phyloP scores from a whole-genome alignment of 352 stramenopile genomes.

The Elongisporangium prolatum region DNA sequence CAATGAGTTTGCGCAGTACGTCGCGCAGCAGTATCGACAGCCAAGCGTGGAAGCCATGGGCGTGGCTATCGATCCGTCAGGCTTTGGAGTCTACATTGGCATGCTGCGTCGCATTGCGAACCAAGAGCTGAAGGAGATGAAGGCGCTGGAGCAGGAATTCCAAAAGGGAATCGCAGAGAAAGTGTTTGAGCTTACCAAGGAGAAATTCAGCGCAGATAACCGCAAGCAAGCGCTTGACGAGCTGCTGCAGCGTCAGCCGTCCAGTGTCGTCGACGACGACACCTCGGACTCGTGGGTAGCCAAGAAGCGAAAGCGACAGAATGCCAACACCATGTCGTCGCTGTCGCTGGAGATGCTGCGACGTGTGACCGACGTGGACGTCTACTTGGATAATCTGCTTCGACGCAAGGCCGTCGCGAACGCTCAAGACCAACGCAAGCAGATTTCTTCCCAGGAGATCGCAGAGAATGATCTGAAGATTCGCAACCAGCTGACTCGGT shows the following conservation, averaged over 20 bases:
- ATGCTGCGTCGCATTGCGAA: constrained; percentile 71
- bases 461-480: constrained; percentile 72
- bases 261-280: constrained; percentile 13
- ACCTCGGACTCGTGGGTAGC: constrained; percentile 2
- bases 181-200: constrained; percentile 80
- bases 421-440: constrained; percentile 20
- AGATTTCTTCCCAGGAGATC: constrained; percentile 69
- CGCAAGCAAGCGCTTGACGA: constrained; percentile 66
- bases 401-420: constrained; percentile 40
- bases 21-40: constrained; percentile 65
- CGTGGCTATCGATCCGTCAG: constrained; percentile 50
- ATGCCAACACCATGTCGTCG: constrained; percentile 37
- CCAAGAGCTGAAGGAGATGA: constrained; percentile 79
- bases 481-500: constrained; percentile 73
- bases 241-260: constrained; percentile 28
- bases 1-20: constrained; percentile 64
- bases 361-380: constrained; percentile 74
- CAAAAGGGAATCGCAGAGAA: constrained; percentile 69
- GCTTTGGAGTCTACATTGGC: constrained; percentile 74
- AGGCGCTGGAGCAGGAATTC: constrained; percentile 76
- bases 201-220: constrained; percentile 83
- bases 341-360: constrained; percentile 79
- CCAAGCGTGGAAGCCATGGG: constrained; percentile 60
- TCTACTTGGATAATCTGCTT: constrained; percentile 82
- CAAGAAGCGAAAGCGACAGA: constrained; percentile 2